Conservation (phyloP, 2,329 filamentous ascomycete genomes). For the Talaromyces atroroseus region DNA sequence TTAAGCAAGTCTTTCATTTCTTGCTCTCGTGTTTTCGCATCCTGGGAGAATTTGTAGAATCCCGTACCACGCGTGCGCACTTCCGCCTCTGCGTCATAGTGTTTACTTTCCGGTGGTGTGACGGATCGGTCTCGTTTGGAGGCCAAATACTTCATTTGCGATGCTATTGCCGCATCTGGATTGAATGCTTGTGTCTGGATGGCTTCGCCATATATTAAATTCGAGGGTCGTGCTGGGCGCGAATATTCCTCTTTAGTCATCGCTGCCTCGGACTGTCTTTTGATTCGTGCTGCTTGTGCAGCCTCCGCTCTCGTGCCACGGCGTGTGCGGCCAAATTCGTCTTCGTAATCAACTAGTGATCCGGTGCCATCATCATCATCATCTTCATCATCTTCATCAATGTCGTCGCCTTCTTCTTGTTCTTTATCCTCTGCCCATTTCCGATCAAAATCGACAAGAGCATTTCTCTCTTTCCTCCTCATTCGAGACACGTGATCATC, state of each 20-base stretch:
- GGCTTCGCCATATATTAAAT: constrained; percentile 77
- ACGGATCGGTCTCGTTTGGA: constrained; percentile 69
- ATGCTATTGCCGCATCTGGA: constrained; percentile 58
- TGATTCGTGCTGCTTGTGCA: constrained; percentile 56
- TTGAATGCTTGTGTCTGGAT: constrained; percentile 81
- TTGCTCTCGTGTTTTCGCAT: constrained; percentile 58
- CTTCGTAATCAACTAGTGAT: constrained; percentile 76
- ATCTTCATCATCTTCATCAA: constrained; percentile 36
- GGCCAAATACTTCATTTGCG: constrained; percentile 73
- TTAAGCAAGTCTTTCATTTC: constrained; percentile 73
- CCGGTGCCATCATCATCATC: constrained; percentile 41
- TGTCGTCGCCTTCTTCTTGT: constrained; percentile 22
- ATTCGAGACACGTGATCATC: constrained; percentile 50
- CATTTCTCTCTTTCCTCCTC: constrained; percentile 49
- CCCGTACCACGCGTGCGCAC: constrained; percentile 82
- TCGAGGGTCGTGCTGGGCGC: constrained; percentile 53
- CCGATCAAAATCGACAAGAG: constrained; percentile 85
- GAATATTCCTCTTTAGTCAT: constrained; percentile 24
- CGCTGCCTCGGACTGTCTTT: constrained; percentile 18
- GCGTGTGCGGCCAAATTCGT: constrained; percentile 85
- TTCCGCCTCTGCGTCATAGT: constrained; percentile 83
- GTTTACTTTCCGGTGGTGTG: constrained; percentile 72
- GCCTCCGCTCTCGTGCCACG: constrained; percentile 66
- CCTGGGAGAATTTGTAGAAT: constrained; percentile 82
- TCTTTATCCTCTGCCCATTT: constrained; percentile 78